phyloP scores from a whole-genome alignment of 2,329 filamentous ascomycete species.

The Penicillium corylophilum region DNA sequence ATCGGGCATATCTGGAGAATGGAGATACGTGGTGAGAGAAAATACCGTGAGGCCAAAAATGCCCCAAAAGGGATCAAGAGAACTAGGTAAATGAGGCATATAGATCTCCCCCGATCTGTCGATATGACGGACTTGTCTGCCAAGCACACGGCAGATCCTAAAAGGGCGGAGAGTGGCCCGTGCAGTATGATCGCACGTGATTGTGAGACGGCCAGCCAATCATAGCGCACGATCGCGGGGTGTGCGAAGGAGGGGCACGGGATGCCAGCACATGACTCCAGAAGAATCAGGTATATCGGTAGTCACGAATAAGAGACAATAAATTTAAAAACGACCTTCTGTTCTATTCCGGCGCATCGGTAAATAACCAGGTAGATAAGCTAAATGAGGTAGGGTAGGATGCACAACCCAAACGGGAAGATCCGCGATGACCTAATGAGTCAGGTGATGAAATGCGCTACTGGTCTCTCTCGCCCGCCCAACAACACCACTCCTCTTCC shows the following conservation, averaged over 20 bases:
- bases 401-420: not conserved
- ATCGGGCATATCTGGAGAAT: too few species aligned
- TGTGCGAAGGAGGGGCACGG: conserved; percentile 36
- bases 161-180: conserved; percentile 11
- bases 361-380: not conserved
- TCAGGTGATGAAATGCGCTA: conserved; percentile 37
- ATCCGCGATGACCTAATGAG: conserved; percentile 7
- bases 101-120: too few species aligned
- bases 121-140: not conserved
- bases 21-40: too few species aligned
- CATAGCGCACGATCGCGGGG: conserved; percentile 8
- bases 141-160: not conserved
- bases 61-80: too few species aligned
- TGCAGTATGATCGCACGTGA: conserved; percentile 27
- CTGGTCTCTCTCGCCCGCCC: conserved; percentile 23
- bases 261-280: conserved; percentile 39
- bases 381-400: conserved; percentile 2
- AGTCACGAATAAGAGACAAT: not conserved
- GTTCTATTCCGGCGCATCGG: not conserved
- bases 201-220: conserved; percentile 28
- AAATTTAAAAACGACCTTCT: not conserved
- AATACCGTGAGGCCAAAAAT: too few species aligned
- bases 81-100: too few species aligned
- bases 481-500: conserved; percentile 30
- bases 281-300: not conserved